Base-by-base conservation (phyloP, 768 basidiomycete genomes). In the Mycena latifolia region DNA sequence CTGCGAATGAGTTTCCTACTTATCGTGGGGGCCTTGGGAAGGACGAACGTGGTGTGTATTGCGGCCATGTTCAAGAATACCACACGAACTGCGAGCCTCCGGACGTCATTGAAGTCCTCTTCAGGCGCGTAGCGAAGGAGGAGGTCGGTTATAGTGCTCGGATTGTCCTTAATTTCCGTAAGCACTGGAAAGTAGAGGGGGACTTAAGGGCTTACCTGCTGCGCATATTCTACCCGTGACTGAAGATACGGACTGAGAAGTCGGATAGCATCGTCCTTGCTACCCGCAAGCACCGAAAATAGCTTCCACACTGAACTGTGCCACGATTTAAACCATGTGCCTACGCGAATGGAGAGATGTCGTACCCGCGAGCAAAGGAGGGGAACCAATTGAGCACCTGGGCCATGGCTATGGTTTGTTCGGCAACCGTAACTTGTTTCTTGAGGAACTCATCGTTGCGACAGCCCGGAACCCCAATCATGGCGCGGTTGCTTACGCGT, bases 11-110 rank as follows among this genome's bases (percentile, higher is more conserved):
- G n/a, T n/a, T n/a, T n/a, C n/a, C n/a, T 39, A 39, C 5, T 46
- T 15, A 12, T 35, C 33, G 14, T 35, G 33, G 33, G 33, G 8
- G 33, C 6, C 14, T 35, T 35, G 14, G 6, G 25, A 6, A 14
- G 14, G 8, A 65, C 69, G 17, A 11, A 70, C 62, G 59, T 50
- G 8, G 71, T 69, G 57, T 71, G 70, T n/a, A 65, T 66, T 27
- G 66, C 47, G 18, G 61, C 71, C 61, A 72, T 67, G 39, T 72
- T 72, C 46, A 72, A 52, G 41, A 69, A 59, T 20, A 69, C 66
- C 31, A 71, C 66, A 9, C 67, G 41, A 11, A 62, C 35, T 0
- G 65, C 65, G 8, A 67, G 65, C 24, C 27, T 47, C 3, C 8
- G 24, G 20, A 25, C 22, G 22, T 70, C 53, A 17, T 48, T 29